Base-by-base conservation (phyloP, 1,284 basidiomycete genomes). In the Trichosporon faecale region DNA sequence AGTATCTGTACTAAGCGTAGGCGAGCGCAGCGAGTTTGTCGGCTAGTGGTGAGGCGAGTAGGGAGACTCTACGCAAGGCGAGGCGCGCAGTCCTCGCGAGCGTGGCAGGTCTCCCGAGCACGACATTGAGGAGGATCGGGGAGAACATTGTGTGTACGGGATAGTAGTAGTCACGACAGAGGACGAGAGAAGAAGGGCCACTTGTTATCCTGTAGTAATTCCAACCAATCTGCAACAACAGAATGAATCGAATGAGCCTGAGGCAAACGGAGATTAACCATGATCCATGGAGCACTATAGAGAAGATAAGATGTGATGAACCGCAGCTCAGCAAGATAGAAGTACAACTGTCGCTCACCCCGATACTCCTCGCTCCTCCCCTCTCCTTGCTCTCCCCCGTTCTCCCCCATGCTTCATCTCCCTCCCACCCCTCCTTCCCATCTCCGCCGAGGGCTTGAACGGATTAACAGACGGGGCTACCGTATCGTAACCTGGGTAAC, bases 1-100 rank as follows among this genome's bases (percentile, higher is more conserved):
- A 94, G 70, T 83, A 80, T 60, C 68, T 84, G 2, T 84, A 76
- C 68, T 84, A 73, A 66, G 40, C 11, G 21, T n/a, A n/a, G 40
- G 33, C 33, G 33, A 25, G 63, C 1, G 21, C 21, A 40, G 63
- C n/a, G n/a, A 11, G n/a, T n/a, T n/a, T n/a, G n/a, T n/a, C n/a
- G n/a, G n/a, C n/a, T n/a, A n/a, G n/a, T n/a, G n/a, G 35, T 37
- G 11, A 11, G 12, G 35, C 35, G 35, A 37, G 35, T 14, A 37
- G 8, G 60, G 31, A 18, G 18, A 27, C 8, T 35, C 16, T 31
- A 11, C 16, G n/a, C 60, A 35, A 31, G 11, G 31, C 6, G 21
- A 63, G 60, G 16, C 16, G 11, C 14, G 14, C 35, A 37, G 35
- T 37, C 14, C 35, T 37, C 11, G 35, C 35, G 35, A 37, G 35